A percentile compares a stretch with the other conserved stretches of the same genome.
Conservation (phyloP, 805 yeast species). For the Clavispora vitiphila region DNA sequence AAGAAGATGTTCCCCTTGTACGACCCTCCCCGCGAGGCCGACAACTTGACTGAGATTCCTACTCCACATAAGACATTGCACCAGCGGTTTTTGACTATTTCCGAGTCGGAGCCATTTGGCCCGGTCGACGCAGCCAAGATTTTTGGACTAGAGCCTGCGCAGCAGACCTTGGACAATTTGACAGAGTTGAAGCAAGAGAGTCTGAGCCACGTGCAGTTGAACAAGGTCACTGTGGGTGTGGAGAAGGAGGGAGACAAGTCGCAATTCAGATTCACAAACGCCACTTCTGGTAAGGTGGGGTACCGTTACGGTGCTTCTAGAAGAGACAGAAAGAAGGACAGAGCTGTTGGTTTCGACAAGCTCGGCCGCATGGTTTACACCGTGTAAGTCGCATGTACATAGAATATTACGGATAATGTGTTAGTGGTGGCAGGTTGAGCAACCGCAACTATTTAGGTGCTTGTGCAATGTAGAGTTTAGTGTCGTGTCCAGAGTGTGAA, state of each 20-base stretch:
- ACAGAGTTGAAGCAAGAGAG: constrained; percentile 55
- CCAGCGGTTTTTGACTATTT: constrained; percentile 81
- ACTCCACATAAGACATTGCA: constrained; percentile 76
- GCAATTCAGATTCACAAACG: constrained; percentile 68
- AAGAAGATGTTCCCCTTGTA: constrained; percentile 79
- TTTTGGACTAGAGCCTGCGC: constrained; percentile 84
- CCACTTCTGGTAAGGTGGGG: constrained; percentile 82
- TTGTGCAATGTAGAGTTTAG: no score
- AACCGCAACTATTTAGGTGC: no score
- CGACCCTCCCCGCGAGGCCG: constrained; percentile 40
- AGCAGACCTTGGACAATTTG: constrained; percentile 65
- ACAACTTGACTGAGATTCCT: constrained; percentile 91
- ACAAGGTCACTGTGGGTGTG: constrained; percentile 46
- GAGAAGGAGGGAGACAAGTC: constrained; percentile 65
- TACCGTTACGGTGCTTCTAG: constrained; percentile 85
- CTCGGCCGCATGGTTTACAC: constrained; percentile 53
- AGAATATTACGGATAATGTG: constrained; percentile 6
- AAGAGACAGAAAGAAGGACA: constrained; percentile 83
- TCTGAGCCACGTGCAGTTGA: constrained; percentile 23
- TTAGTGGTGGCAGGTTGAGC: not conserved
- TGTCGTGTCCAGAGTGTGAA: not conserved
- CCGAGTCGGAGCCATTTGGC: constrained; percentile 93
- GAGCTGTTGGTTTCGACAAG: constrained; percentile 67
- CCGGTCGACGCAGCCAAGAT: constrained; percentile 91
- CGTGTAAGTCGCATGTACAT: constrained; percentile 7